These are phyloP conservation scores for Clitocybe nebularis DNA, from an alignment of 1,284 basidiomycete species.

Conservation along the genomic window DNA sequence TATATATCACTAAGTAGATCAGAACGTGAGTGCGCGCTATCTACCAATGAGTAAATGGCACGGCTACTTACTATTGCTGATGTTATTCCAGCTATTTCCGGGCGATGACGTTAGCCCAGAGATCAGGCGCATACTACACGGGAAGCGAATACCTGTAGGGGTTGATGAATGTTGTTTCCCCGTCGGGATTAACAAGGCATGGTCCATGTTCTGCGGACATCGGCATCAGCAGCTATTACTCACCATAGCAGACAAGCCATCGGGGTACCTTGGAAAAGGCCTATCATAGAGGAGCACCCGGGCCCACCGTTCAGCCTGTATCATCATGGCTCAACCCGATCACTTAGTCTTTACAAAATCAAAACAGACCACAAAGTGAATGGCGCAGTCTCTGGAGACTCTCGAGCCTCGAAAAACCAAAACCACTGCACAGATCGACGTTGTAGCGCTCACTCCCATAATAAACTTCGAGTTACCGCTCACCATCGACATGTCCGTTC, in stretches of 20 bases:
- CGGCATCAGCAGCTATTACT: slow-evolving; percentile 9
- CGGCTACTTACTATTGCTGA: slow-evolving; percentile 52
- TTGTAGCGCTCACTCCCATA: neutral
- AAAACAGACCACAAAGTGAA: slow-evolving; percentile 57
- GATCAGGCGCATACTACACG: neutral
- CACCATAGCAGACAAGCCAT: slow-evolving; percentile 3
- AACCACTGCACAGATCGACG: slow-evolving; percentile 45
- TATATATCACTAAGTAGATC: slow-evolving; percentile 56
- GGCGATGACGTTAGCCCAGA: slow-evolving; percentile 9
- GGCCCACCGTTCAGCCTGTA: slow-evolving; percentile 55
- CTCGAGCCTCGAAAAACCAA: slow-evolving; percentile 68
- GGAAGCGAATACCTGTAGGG: slow-evolving; percentile 40
- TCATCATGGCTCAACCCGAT: neutral
- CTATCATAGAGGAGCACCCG: slow-evolving; percentile 64
- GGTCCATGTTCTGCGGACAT: slow-evolving; percentile 50
- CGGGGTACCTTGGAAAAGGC: slow-evolving; percentile 55
- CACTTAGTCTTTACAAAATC: slow-evolving; percentile 7
- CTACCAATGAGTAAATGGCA: slow-evolving; percentile 6
- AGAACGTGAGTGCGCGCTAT: neutral
- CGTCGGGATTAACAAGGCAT: slow-evolving; percentile 52
- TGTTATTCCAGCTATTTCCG: slow-evolving; percentile 60
- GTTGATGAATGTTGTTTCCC: slow-evolving; percentile 48
- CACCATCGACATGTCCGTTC: slow-evolving; percentile 59
- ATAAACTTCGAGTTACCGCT: slow-evolving; percentile 12
- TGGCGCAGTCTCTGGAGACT: slow-evolving; percentile 55